Conservation (phyloP, 768 basidiomycete genomes). For the Pholiota microspora region DNA sequence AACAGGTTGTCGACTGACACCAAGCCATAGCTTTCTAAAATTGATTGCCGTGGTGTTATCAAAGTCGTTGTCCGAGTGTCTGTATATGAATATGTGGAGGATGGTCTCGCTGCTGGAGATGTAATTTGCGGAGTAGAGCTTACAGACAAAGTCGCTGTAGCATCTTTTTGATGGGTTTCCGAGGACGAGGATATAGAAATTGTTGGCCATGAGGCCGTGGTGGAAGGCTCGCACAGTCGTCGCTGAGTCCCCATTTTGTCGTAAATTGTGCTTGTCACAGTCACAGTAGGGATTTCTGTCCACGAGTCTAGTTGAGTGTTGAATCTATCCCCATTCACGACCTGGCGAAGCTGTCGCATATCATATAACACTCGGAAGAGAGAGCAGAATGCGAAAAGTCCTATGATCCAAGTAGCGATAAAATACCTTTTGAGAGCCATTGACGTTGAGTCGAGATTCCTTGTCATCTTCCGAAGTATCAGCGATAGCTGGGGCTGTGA, state of each 20-base stretch:
- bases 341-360: conserved; percentile 23
- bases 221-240: conserved; percentile 13
- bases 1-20: conserved; percentile 28
- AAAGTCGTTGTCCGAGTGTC: conserved; percentile 4
- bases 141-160: conserved; percentile 1
- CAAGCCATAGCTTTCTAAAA: conserved; percentile 26
- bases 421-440: conserved; percentile 18
- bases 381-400: conserved; percentile 26
- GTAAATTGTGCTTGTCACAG: conserved; percentile 40
- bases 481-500: conserved; percentile 57
- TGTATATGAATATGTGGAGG: background rate
- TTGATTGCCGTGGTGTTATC: too few species aligned
- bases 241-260: conserved; percentile 21
- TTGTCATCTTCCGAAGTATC: conserved; percentile 22
- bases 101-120: background rate
- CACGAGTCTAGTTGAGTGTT: conserved; percentile 19
- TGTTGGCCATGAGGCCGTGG: background rate
- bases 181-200: background rate
- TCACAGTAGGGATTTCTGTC: conserved; percentile 28
- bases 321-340: conserved; percentile 23
- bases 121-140: background rate
- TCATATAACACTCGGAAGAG: conserved; percentile 27
- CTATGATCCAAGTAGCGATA: conserved; percentile 27
- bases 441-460: conserved; percentile 9
- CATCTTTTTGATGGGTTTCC: background rate